Base-by-base conservation (phyloP, 2,329 filamentous ascomycete species). In the Stagonosporopsis chrysanthemi region DNA sequence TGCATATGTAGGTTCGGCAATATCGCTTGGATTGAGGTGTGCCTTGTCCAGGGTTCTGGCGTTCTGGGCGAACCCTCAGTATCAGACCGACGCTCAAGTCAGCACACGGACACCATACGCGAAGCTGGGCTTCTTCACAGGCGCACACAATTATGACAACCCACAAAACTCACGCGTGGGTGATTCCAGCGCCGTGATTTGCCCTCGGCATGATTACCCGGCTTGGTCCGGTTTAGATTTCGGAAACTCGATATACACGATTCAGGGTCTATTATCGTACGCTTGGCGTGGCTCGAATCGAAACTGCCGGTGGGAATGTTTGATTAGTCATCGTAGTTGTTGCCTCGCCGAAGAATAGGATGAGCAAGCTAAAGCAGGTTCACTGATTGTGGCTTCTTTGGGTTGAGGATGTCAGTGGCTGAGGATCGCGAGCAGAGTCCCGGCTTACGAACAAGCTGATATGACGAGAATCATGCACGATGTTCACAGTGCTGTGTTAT, bases 221-320 rank as follows among this genome's bases (percentile, higher is more conserved):
- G 44, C 39, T 39, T 31, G 29, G 29, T 31, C 29, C 29, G 9
- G 3, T 31, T 31, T 6, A 33, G 14, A 14, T 15, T 33, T n/a
- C 2, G 31, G 31, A n/a, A 33, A 14, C 15, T n/a, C 17, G 24
- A 36, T 26, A 35, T 24, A 41, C 47, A 15, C 26, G 41, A 35
- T 59, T 44, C 24, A 50, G 52, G 52, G 28, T 56, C 35, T 28
- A 19, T 19, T 19, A 19, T 19, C 3, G 19, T 19, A 19, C 19
- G 19, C 19, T 28, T 38, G 33, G 60, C 4, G 35, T 65, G 11
- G 65, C 65, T 35, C 58, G 53, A 23, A 68, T 69, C 45, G 40
- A 40, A 12, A 29, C 7, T 4, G 24, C 19, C 12, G 12, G 15
- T 7, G 17, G 24, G 5, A 14, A n/a, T 26, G 33, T 50, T 8